Evolutionary conservation across 345 rosid species (phyloP), one percentile per base, ranked within the genome.

Genomic region (Acer saccharum): DNA sequence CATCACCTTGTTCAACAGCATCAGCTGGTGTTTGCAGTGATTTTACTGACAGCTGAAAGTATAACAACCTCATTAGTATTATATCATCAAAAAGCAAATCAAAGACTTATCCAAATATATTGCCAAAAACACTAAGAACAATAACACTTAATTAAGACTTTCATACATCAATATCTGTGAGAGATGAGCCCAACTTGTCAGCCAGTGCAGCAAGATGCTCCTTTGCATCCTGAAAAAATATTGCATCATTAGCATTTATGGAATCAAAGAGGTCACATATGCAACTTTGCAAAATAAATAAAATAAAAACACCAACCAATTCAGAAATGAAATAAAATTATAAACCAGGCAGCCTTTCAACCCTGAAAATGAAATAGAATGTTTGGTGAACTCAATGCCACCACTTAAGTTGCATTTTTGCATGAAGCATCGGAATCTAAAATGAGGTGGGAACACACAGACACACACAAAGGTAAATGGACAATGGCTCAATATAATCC

Each of bases 141-240:
- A 77, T 68, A 39, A 68, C 44, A 74, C 48, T 69, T 46, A 72
- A 82, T 65, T 17, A 43, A 23, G 67, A 77, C 75, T 68, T 74
- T 68, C 84, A 65, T 94, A 96, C 99, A 84, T 92, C 89, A 74
- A 94, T 96, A 80, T 89, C 98, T 16, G 95, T 88, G 81, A 96
- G 87, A 62, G 98, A 91, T n/a, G 90, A 76, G 76, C 98, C 98
- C 86, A 96, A 89, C 88, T 92, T 88, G 92, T 94, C 95, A 60
- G 95, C 99, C 83, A 96, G 76, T 7, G 99, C 98, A 65, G 91
- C 90, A 74, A 96, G 95, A 86, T 94, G 97, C 88, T 92, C 98
- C 86, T 94, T 96, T 69, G 98, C 98, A 83, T 96, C 99, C 99
- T 96, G 92, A 63, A 86, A 80, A 61, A 41, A 17, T 57, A 66